Evolutionary conservation across 495 filamentous ascomycete species (phyloP).

Genomic region (Aspergillus heteromorphus): DNA sequence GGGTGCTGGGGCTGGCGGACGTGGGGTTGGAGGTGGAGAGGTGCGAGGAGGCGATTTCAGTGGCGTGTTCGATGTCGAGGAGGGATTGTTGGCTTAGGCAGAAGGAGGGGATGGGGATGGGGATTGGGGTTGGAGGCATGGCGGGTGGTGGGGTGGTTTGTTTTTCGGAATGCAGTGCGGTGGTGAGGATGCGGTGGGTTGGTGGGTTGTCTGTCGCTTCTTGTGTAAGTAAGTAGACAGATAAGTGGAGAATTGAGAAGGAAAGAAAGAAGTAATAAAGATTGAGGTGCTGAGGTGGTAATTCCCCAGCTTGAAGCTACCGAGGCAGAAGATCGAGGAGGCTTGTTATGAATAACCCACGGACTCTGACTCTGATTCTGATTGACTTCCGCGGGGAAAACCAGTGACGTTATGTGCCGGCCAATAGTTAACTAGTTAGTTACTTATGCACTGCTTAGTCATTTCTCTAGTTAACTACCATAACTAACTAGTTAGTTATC

Average conservation of each 20-base stretch:
- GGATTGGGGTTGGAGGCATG: not conserved
- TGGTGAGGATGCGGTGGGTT: not conserved
- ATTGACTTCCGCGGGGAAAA: not conserved
- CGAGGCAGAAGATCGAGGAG: no score
- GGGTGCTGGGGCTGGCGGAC: constrained; percentile 65
- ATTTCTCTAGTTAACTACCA: no score
- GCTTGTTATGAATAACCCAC: no score
- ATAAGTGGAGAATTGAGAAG: no score
- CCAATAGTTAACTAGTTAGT: not conserved
- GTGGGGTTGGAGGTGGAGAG: constrained; percentile 58
- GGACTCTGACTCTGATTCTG: no score
- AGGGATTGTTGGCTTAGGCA: constrained; percentile 72
- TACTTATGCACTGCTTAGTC: not conserved
- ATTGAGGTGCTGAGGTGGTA: no score
- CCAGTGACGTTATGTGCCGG: not conserved
- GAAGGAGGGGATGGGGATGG: constrained; percentile 68
- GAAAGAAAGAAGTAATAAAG: no score
- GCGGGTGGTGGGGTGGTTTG: no score
- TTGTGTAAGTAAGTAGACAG: not conserved
- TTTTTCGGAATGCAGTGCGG: not conserved
- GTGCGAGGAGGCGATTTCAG: constrained; percentile 49
- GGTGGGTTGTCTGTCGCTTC: no score
- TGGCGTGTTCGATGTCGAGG: constrained; percentile 69
- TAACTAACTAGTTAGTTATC: no score
- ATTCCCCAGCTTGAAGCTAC: no score